Base-by-base conservation (phyloP, 1,284 basidiomycete species). In the Inonotus obliquus region DNA sequence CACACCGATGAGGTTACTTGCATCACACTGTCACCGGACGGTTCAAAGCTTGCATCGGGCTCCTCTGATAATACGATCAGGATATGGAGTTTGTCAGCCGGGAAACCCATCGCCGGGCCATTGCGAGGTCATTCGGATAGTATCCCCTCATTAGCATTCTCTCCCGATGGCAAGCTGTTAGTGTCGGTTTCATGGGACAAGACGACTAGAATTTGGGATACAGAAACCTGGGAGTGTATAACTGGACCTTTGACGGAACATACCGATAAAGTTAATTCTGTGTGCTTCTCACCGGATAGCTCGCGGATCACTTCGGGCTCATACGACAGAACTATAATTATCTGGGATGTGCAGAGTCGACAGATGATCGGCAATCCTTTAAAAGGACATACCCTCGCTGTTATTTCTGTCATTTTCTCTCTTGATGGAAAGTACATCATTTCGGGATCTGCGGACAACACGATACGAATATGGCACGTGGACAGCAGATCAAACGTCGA, bases 111-210 rank as follows among this genome's bases (percentile, higher is more conserved):
- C 5, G 19, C 55, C n/a, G 19, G 32, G 4, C 17, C 38, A 27
- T 47, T 60, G 10, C 1, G 44, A 53, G 67, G 60, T 38, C 66
- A 69, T 47, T 51, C 38, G 2, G 51, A 61, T 32, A 60, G 57
- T 37, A 61, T 71, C 37, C 7, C 6, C 4, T 52, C 51, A 6
- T 5, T 45, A 2, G 56, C 56, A 0, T 71, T 69, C 61, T 68
- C 70, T 0, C 68, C 69, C 6, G 66, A 70, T 57, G 64, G 66
- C 41, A 56, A 38, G 29, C 59, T 53, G 2, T 53, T 72, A n/a
- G 66, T 61, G 1, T 69, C 68, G 1, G 68, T 65, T 6, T 66
- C 68, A 11, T 59, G 63, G 2, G 67, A 70, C 51, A 29, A 54
- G 23, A 54, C 39, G 21, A 62, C 61, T 17, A 57, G 56, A 25